Percentiles rank a stretch among this genome's conserved stretches.
These are phyloP conservation scores for Pestalotiopsis sp. DNA, from an alignment of 2,329 filamentous ascomycete species.

Conservation along the genomic window DNA sequence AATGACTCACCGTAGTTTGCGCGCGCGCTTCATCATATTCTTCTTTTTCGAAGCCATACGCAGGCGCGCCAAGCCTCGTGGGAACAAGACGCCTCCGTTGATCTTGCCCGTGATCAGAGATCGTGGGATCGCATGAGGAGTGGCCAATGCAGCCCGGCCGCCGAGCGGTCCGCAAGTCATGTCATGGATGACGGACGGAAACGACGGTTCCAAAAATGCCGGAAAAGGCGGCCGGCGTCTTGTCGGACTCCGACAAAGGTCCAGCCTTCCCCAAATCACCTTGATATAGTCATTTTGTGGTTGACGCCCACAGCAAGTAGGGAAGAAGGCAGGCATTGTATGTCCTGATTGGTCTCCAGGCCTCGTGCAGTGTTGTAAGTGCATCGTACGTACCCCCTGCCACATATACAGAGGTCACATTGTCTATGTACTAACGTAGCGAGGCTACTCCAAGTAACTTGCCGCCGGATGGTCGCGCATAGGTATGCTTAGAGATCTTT, in stretches of 20 bases:
- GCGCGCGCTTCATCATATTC: neutral
- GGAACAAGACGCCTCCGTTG: neutral
- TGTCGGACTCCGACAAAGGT: neutral
- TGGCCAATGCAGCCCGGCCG: neutral
- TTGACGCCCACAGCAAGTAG: too few relatives aligned
- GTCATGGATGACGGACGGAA: neutral
- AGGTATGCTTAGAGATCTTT: too few relatives aligned
- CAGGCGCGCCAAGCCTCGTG: neutral
- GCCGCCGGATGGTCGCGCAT: too few relatives aligned
- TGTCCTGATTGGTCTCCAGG: too few relatives aligned
- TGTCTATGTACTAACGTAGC: too few relatives aligned
- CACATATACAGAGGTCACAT: too few relatives aligned
- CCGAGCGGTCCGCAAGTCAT: conserved; percentile 2
- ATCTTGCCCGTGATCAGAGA: neutral
- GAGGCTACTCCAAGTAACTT: too few relatives aligned
- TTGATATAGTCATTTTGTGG: neutral
- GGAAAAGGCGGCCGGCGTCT: neutral
- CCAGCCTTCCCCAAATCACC: neutral
- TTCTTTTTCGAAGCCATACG: neutral
- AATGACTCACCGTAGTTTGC: too few relatives aligned
- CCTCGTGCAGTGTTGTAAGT: too few relatives aligned
- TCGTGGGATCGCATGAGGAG: neutral
- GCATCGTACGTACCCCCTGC: too few relatives aligned
- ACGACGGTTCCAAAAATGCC: neutral
- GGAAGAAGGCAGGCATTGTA: too few relatives aligned